phyloP scores from a whole-genome alignment of 371 early-diverging fungal species.

The Lichtheimia ramosa region DNA sequence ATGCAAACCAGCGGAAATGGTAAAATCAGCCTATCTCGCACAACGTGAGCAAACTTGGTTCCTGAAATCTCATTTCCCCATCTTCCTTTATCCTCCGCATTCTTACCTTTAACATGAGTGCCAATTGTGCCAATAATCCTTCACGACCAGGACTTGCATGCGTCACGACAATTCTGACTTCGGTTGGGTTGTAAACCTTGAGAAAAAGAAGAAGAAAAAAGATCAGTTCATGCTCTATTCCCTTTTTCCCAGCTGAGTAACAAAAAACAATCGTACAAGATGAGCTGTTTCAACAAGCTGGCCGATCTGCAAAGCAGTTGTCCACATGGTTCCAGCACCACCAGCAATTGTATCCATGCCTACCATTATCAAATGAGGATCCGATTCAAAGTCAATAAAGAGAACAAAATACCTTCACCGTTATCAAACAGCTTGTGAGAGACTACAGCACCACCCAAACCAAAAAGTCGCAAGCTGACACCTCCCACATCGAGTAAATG shows the following conservation, averaged over 20 bases:
- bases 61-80: not conserved
- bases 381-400: too few species aligned
- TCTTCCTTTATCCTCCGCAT: slow-evolving; percentile 1
- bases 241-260: too few species aligned
- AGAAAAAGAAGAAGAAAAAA: not conserved
- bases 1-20: slow-evolving; percentile 68
- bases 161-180: slow-evolving; percentile 60
- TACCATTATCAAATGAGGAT: slow-evolving; percentile 10
- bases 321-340: slow-evolving; percentile 71
- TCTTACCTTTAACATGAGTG: slow-evolving; percentile 56
- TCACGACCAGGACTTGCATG: slow-evolving; percentile 69
- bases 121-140: slow-evolving; percentile 64
- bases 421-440: slow-evolving; percentile 71
- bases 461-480: slow-evolving; percentile 62
- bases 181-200: slow-evolving; percentile 57
- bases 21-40: slow-evolving; percentile 58
- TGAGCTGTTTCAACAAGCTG: slow-evolving; percentile 65
- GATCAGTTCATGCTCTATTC: not conserved
- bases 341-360: slow-evolving; percentile 68
- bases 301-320: slow-evolving; percentile 67
- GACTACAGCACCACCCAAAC: slow-evolving; percentile 67
- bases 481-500: slow-evolving; percentile 61
- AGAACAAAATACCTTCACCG: slow-evolving; percentile 54
- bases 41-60: not conserved
- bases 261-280: slow-evolving; percentile 22